Percentiles rank a stretch among this genome's conserved stretches.
phyloP scores from a whole-genome alignment of 768 basidiomycete species.

The Suillus brevipes region DNA sequence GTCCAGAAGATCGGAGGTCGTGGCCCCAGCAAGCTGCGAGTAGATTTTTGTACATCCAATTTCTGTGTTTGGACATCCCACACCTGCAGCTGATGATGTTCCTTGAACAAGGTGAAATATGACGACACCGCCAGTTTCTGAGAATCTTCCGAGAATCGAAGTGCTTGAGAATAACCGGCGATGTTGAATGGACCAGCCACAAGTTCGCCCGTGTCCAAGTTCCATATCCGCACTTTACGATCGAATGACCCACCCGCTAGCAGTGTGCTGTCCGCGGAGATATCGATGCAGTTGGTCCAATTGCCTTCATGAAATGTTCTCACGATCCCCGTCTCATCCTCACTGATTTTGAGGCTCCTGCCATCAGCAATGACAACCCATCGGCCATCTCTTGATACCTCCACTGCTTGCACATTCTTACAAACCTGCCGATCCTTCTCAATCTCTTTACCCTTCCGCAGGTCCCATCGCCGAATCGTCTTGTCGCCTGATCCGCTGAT shows the following conservation, averaged over 20 bases:
- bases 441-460: background rate
- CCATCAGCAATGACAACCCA: background rate
- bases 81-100: background rate
- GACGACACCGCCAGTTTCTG: background rate
- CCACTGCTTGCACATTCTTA: accelerated
- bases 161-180: background rate
- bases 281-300: background rate
- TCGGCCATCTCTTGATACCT: background rate
- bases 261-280: background rate
- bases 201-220: background rate
- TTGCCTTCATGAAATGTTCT: background rate
- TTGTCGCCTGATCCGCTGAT: background rate
- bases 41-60: background rate
- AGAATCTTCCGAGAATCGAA: background rate
- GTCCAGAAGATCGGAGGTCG: background rate
- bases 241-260: background rate
- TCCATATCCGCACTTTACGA: background rate
- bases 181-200: background rate
- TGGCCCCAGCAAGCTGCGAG: no score
- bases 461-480: background rate
- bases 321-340: background rate
- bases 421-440: background rate
- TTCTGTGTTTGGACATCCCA: background rate
- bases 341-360: background rate
- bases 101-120: no score